Base-by-base conservation (phyloP, 139 green algal species). In the Raphidocelis subcapitata region DNA sequence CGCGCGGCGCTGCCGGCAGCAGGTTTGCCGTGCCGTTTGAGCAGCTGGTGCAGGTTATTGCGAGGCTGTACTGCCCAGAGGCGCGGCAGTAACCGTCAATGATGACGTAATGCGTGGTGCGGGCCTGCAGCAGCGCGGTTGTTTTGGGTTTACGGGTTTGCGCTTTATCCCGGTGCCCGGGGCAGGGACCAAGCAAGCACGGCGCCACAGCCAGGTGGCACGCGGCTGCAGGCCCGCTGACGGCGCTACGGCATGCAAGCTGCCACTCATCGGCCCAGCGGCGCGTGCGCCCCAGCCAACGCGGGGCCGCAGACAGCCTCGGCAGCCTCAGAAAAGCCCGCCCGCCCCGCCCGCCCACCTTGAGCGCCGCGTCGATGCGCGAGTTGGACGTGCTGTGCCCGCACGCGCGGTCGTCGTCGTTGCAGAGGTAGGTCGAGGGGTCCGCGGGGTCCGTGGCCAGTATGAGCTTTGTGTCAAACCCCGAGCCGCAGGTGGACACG, bases 401-500 rank as follows among this genome's bases (percentile, higher is more conserved):
- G 52, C 72, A 80, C 21, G 12, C 23, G 16, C 66, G 65, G 73
- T 84, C 79, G 44, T 85, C 79, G 46, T 85, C 79, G 35, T 85
- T 82, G 15, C 65, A 74, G n/a, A 71, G 23, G 47, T 70, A 77
- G 0, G 46, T 77, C 8, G 20, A 41, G 5, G 47, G 52, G 32
- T 77, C 47, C 1, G 24, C 35, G 2, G 56, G 37, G 61, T 77
- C 59, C 21, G 36, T 71, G 15, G 63, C 57, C 28, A 84, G 59
- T 16, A 75, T 74, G 0, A 86, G 62, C 29, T 77, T 81, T 1
- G 83, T 90, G 77, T 90, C 85, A 62, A 73, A 89, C 3, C 62
- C 35, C 2, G 77, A 86, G 69, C 83, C 85, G 51, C 85, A 90
- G 18, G 81, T 87, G 69, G 41, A 75, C 26, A 86, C 55, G 32